Percentiles rank a stretch among this genome's conserved stretches.
phyloP scores from a whole-genome alignment of 139 green algal genomes.

The Gonium pectorale region DNA sequence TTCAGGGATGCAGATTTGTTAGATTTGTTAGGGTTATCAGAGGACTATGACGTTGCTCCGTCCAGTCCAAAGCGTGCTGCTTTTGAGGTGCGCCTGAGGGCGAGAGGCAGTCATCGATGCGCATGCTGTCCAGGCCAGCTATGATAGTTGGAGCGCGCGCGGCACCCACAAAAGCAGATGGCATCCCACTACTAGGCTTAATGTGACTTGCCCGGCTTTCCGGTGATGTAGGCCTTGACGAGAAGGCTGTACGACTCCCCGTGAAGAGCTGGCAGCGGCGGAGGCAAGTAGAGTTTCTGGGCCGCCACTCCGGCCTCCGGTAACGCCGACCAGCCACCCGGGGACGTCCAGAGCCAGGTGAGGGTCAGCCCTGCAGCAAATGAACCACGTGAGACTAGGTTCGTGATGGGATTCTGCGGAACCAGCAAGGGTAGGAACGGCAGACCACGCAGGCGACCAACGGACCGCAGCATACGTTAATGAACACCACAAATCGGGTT shows the following conservation, averaged over 20 bases:
- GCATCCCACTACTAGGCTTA: no score
- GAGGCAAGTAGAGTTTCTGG: conserved; percentile 14
- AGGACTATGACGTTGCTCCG: no score
- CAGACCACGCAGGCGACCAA: neutral
- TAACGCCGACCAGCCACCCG: neutral
- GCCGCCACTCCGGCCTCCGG: neutral
- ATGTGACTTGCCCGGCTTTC: no score
- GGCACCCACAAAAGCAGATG: neutral
- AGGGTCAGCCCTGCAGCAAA: neutral
- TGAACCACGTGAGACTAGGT: neutral
- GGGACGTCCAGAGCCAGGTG: conserved; percentile 7
- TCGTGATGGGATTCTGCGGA: neutral
- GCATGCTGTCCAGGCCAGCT: neutral
- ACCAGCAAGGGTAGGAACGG: neutral
- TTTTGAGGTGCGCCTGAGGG: neutral
- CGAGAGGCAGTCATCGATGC: neutral
- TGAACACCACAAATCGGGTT: neutral
- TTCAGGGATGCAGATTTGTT: no score
- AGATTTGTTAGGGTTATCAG: no score
- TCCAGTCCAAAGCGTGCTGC: no score
- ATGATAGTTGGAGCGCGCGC: neutral
- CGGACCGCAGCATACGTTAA: neutral
- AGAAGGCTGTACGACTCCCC: neutral
- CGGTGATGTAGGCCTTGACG: neutral
- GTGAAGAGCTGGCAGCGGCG: neutral